phyloP scores from a whole-genome alignment of 2,329 filamentous ascomycete species.

The Hymenoscyphus albidus region DNA sequence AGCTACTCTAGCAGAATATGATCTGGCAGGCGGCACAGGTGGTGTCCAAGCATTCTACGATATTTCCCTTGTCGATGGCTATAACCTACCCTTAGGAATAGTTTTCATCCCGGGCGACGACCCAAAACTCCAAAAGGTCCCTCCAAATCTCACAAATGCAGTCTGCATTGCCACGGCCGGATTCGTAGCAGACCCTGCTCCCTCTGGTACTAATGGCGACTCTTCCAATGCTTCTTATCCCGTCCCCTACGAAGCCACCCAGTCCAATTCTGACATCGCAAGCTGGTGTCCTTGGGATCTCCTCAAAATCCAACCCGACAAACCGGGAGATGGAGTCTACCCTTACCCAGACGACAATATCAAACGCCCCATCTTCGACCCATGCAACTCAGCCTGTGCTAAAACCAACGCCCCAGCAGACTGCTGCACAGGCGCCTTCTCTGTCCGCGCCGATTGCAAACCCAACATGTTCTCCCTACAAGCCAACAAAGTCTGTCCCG shows the following conservation, averaged over 20 bases:
- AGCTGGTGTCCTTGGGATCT: conserved; percentile 80
- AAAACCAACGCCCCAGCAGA: conserved; percentile 63
- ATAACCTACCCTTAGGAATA: conserved; percentile 71
- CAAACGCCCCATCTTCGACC: conserved; percentile 66
- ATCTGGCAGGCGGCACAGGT: conserved; percentile 60
- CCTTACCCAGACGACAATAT: conserved; percentile 76
- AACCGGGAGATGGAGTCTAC: conserved; percentile 72
- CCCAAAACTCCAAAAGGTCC: conserved; percentile 56
- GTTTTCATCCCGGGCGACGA: conserved; percentile 59
- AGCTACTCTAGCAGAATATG: conserved; percentile 77
- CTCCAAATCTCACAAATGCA: conserved; percentile 72
- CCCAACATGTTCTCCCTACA: conserved; percentile 64
- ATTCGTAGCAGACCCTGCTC: conserved; percentile 51
- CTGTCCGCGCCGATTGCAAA: conserved; percentile 59
- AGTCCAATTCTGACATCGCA: conserved; percentile 54
- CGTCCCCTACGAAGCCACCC: conserved; percentile 60
- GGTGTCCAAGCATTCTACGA: conserved; percentile 72
- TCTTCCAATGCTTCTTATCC: conserved; percentile 64
- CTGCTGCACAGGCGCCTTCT: conserved; percentile 71
- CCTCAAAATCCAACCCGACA: conserved; percentile 62
- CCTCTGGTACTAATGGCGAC: conserved; percentile 46
- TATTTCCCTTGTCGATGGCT: conserved; percentile 80
- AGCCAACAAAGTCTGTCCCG: conserved; percentile 74
- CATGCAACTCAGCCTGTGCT: conserved; percentile 73
- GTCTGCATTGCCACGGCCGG: conserved; percentile 71